Evolutionary conservation across 176 grass and related monocot species (phyloP).

Genomic region (bread wheat (Triticum aestivum)): DNA sequence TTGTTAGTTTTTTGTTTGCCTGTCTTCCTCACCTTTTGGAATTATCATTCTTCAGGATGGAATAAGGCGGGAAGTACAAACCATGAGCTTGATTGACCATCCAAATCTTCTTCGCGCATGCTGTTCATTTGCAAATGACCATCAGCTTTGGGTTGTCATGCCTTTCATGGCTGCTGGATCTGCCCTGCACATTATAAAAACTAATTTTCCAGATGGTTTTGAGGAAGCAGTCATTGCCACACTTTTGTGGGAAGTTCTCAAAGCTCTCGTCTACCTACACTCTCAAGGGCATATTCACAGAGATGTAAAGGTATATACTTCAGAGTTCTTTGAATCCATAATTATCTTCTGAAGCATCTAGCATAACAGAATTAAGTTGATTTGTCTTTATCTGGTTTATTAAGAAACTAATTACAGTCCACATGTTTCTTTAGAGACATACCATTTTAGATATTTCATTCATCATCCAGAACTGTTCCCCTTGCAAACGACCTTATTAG

Average conservation of each 20-base stretch:
- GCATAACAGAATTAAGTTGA: background rate
- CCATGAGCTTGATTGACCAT: constrained; percentile 92
- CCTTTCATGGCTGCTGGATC: constrained; percentile 96
- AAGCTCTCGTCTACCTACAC: constrained; percentile 96
- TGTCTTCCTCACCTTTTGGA: constrained; percentile 34
- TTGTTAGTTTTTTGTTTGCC: background rate
- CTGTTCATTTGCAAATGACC: constrained; percentile 81
- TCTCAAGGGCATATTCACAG: constrained; percentile 93
- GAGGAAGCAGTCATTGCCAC: constrained; percentile 95
- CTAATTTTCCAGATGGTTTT: constrained; percentile 86
- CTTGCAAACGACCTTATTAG: background rate
- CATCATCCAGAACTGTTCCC: background rate
- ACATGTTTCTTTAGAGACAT: background rate
- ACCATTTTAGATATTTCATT: background rate
- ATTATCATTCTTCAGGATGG: constrained; percentile 65
- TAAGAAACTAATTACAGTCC: background rate
- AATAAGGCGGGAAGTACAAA: constrained; percentile 97
- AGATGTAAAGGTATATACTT: constrained; percentile 85
- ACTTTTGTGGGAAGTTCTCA: constrained; percentile 85
- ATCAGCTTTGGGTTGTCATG: constrained; percentile 95
- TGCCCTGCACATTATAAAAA: constrained; percentile 95
- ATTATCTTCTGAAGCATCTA: constrained; percentile 1
- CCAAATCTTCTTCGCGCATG: constrained; percentile 78
- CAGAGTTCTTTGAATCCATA: background rate
- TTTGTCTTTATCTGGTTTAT: background rate